Evolutionary conservation across 2,329 filamentous ascomycete genomes (phyloP), one percentile per base, ranked within the genome.

Genomic region (Colletotrichum sublineola): DNA sequence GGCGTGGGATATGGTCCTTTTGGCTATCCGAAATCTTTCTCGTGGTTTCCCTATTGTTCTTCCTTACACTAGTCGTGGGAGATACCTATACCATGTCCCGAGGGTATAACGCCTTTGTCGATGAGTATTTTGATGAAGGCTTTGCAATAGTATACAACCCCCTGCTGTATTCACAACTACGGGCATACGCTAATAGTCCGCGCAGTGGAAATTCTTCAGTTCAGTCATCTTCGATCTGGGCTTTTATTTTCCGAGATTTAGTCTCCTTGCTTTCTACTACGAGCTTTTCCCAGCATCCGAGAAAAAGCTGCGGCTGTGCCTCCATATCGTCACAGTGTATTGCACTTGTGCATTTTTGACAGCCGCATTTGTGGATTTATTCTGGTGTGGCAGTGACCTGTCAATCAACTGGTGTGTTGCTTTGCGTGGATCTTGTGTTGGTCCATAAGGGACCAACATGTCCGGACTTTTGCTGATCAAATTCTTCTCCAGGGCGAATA

Each of bases 1-100:
- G 57, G 57, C 38, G 36, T 8, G 18, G 57, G 18, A 24, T 61
- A 31, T 61, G 57, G 57, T 61, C 57, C 1, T 61, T 61, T n/a
- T 61, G 57, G 57, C 57, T 61, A 11, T 61, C 57, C 42, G 57
- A 61, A 31, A 33, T 61, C 18, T 61, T 61, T 5, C 57, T 61
- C 5, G 38, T 61, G 12, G 0, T 61, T 11, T 29, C 57, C n/a
- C 40, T 61, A 15, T n/a, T 61, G 29, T 61, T 61, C 57, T 61
- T 61, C 18, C 15, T 46, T 20, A 33, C 40, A 46, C 8, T 61
- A 2, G 40, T 33, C 0, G 57, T 61, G 3, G 57, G 57, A 61
- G 57, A 61, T n/a, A 61, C 57, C 40, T 46, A 61, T 36, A 61
- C 57, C 7, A 31, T 61, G 24, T 18, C 40, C 24, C 24, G 24